These are phyloP conservation scores for Nemania sp. DNA, from an alignment of 2,329 filamentous ascomycete species.

Conservation along the genomic window DNA sequence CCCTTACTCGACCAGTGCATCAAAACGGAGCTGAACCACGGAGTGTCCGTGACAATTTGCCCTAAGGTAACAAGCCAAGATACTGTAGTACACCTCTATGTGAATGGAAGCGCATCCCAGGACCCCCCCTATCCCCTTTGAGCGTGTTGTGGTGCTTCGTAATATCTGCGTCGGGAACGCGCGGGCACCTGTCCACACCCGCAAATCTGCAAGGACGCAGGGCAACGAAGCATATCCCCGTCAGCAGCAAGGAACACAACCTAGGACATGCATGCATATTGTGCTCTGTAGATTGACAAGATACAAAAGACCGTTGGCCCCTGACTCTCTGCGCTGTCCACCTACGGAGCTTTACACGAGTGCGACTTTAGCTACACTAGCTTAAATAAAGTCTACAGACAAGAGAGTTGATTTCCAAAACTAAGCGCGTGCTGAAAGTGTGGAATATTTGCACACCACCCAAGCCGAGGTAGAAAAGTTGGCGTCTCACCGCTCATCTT, in stretches of 20 bases:
- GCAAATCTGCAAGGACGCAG: conserved; percentile 21
- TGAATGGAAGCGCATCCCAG: too few species aligned
- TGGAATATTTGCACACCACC: neutral
- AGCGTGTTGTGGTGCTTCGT: too few species aligned
- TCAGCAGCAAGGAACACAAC: neutral
- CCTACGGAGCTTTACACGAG: neutral
- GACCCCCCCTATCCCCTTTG: too few species aligned
- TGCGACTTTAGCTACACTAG: neutral
- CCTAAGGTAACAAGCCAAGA: too few species aligned
- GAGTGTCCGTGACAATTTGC: too few species aligned
- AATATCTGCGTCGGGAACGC: too few species aligned
- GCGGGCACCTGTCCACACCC: too few species aligned
- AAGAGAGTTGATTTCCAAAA: neutral
- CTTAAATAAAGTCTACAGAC: neutral
- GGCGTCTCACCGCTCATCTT: conserved; percentile 22
- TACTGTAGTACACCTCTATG: too few species aligned
- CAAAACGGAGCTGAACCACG: too few species aligned
- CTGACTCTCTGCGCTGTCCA: neutral
- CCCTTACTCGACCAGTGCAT: too few species aligned
- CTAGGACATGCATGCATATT: neutral
- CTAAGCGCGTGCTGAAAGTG: neutral
- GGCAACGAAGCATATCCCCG: conserved; percentile 2
- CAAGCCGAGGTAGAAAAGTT: neutral
- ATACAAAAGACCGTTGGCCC: neutral
- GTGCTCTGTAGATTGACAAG: neutral